phyloP scores from a whole-genome alignment of 768 basidiomycete species.

The Termitomyces sp. region DNA sequence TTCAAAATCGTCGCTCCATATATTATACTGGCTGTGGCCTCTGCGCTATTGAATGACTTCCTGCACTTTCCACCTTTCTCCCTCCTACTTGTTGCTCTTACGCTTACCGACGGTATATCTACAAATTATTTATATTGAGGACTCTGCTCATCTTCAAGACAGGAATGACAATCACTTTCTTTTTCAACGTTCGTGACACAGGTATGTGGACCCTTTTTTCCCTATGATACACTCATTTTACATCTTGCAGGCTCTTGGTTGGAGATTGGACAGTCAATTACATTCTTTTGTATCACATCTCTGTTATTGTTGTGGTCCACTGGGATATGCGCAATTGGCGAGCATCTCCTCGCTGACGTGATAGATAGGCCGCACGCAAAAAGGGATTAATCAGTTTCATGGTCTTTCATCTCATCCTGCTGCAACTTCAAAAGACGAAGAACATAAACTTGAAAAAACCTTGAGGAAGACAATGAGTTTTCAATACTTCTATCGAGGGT shows the following conservation, averaged over 20 bases:
- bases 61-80: slow-evolving; percentile 76
- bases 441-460: too few species aligned
- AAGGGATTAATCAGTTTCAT: background rate
- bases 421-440: too few species aligned
- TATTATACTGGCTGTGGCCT: slow-evolving; percentile 65
- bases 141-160: slow-evolving; percentile 7
- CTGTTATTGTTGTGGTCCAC: slow-evolving; percentile 77
- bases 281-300: slow-evolving; percentile 83
- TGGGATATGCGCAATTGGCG: slow-evolving; percentile 70
- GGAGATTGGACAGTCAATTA: slow-evolving; percentile 86
- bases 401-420: background rate
- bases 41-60: slow-evolving; percentile 64
- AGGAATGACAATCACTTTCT: slow-evolving; percentile 85
- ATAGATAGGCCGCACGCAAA: slow-evolving; percentile 1
- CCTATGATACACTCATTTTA: slow-evolving; percentile 2
- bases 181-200: slow-evolving; percentile 78
- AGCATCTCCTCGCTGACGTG: slow-evolving; percentile 60
- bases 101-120: slow-evolving; percentile 62
- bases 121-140: background rate
- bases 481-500: too few species aligned
- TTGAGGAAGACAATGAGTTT: too few species aligned
- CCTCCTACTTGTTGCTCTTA: slow-evolving; percentile 71
- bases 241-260: slow-evolving; percentile 67
- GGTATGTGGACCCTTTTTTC: slow-evolving; percentile 32
- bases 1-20: slow-evolving; percentile 85